Conservation (phyloP, 192 early-diverging fungal genomes). For the Coemansia sp. region DNA sequence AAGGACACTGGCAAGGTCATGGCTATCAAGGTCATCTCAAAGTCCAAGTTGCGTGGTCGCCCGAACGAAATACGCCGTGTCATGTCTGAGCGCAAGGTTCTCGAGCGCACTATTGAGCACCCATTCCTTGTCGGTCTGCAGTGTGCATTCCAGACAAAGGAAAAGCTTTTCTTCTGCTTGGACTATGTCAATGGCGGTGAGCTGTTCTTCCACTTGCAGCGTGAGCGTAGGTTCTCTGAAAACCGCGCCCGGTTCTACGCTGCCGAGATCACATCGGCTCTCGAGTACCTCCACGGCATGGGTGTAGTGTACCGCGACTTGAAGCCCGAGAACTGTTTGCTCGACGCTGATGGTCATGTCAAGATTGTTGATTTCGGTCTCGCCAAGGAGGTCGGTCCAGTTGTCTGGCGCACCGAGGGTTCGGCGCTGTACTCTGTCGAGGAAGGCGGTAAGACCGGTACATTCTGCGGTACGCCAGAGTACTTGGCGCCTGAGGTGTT, state of each 20-base stretch:
- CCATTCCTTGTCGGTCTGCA: constrained; percentile 76
- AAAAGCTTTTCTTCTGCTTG: constrained; percentile 74
- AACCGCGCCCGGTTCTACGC: constrained; percentile 67
- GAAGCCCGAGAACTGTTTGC: constrained; percentile 85
- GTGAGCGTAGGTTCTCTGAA: constrained; percentile 65
- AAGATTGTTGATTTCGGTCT: constrained; percentile 91
- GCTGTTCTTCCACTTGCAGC: constrained; percentile 75
- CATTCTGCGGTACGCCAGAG: constrained; percentile 81
- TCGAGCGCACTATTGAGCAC: constrained; percentile 57
- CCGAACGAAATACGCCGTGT: constrained; percentile 68
- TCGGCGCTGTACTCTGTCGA: constrained; percentile 56
- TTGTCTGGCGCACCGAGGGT: constrained; percentile 81
- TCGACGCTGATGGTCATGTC: constrained; percentile 57
- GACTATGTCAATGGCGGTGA: constrained; percentile 83
- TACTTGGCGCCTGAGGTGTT: constrained; percentile 77
- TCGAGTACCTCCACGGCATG: constrained; percentile 75
- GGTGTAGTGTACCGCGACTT: constrained; percentile 90
- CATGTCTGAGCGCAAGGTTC: constrained; percentile 69
- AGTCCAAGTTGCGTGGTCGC: constrained; percentile 67
- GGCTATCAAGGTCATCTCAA: constrained; percentile 78
- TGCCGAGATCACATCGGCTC: constrained; percentile 41
- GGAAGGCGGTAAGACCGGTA: constrained; percentile 67
- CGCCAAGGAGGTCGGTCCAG: constrained; percentile 72
- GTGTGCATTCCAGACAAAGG: constrained; percentile 75
- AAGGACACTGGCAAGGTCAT: constrained; percentile 69